Evolutionary conservation across 495 filamentous ascomycete genomes (phyloP).

Genomic region (Aspergillus olivimuriae): DNA sequence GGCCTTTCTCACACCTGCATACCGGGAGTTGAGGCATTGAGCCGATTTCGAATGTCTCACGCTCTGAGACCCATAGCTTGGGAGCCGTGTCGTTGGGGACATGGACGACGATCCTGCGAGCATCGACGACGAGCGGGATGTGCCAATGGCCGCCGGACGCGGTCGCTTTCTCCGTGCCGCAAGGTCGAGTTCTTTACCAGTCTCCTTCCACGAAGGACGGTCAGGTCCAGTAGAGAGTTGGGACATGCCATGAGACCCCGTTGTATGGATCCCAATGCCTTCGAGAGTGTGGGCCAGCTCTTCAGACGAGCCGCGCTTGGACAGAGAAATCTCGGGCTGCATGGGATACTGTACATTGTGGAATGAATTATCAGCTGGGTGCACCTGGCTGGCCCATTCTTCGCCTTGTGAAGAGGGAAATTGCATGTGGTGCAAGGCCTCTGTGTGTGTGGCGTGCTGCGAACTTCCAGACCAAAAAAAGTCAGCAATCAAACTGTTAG

Average conservation of each 20-base stretch:
- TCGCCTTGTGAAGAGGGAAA: slow-evolving; percentile 15
- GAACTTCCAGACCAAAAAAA: no score
- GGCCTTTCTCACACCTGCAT: slow-evolving; percentile 47
- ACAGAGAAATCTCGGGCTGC: slow-evolving; percentile 29
- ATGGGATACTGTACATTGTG: slow-evolving; percentile 30
- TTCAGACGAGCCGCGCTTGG: slow-evolving; percentile 36
- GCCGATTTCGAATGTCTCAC: slow-evolving; percentile 51
- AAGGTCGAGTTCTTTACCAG: slow-evolving; percentile 43
- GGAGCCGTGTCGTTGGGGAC: slow-evolving; percentile 34
- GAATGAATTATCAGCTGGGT: slow-evolving; percentile 22
- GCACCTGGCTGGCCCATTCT: slow-evolving; percentile 25
- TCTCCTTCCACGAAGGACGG: slow-evolving; percentile 30
- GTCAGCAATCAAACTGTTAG: no score
- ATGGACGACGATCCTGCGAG: slow-evolving; percentile 34
- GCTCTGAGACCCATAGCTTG: slow-evolving; percentile 30
- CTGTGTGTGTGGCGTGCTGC: slow-evolving; percentile 3
- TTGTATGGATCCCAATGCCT: slow-evolving; percentile 35
- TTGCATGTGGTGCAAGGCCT: slow-evolving; percentile 5
- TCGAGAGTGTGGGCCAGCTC: slow-evolving; percentile 33
- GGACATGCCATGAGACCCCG: slow-evolving; percentile 17
- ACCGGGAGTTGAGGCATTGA: slow-evolving; percentile 41
- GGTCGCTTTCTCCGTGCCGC: slow-evolving; percentile 50
- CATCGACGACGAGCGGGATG: slow-evolving; percentile 31
- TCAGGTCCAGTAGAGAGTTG: slow-evolving; percentile 22
- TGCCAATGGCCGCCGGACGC: slow-evolving; percentile 47